Conservation (phyloP, 179 eudicot genomes). For the Beta lomatogona region DNA sequence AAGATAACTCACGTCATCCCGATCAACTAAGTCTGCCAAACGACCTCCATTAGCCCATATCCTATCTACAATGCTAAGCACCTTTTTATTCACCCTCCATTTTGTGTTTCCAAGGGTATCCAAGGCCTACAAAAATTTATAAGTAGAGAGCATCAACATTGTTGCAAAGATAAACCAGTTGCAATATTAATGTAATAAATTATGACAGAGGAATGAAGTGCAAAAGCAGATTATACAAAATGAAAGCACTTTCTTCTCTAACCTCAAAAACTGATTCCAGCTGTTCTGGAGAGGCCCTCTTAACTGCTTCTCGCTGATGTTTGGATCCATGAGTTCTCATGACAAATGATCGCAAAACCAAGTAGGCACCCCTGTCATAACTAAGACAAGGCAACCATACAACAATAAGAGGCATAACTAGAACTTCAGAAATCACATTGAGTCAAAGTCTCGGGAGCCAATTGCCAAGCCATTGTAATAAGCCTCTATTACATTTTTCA, state of each 20-base stretch:
- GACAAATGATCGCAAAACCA: slow-evolving; percentile 84
- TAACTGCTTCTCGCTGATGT: slow-evolving; percentile 77
- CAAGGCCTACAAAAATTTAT: slow-evolving; percentile 58
- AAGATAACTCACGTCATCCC: slow-evolving; percentile 65
- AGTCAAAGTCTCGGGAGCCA: not conserved
- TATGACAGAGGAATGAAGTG: not conserved
- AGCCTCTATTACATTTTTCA: not conserved
- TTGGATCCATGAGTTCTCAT: slow-evolving; percentile 96
- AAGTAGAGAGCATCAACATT: slow-evolving; percentile 37
- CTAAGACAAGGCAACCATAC: slow-evolving; percentile 38
- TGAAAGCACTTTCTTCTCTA: not conserved
- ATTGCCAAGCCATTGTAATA: not conserved
- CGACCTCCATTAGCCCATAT: slow-evolving; percentile 92
- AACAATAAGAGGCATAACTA: not conserved
- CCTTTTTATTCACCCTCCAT: slow-evolving; percentile 93
- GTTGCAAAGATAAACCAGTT: not conserved
- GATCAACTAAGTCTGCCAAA: slow-evolving; percentile 86
- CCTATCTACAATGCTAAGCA: slow-evolving; percentile 70
- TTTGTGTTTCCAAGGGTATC: slow-evolving; percentile 89
- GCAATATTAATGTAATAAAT: not conserved
- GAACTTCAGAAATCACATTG: not conserved
- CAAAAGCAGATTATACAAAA: not conserved
- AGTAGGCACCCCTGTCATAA: slow-evolving; percentile 84
- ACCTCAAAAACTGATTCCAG: slow-evolving; percentile 79
- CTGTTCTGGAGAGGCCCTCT: slow-evolving; percentile 57